Evolutionary conservation across 768 basidiomycete species (phyloP), one percentile per base, ranked within the genome.

Genomic region (Hericium coralloides): DNA sequence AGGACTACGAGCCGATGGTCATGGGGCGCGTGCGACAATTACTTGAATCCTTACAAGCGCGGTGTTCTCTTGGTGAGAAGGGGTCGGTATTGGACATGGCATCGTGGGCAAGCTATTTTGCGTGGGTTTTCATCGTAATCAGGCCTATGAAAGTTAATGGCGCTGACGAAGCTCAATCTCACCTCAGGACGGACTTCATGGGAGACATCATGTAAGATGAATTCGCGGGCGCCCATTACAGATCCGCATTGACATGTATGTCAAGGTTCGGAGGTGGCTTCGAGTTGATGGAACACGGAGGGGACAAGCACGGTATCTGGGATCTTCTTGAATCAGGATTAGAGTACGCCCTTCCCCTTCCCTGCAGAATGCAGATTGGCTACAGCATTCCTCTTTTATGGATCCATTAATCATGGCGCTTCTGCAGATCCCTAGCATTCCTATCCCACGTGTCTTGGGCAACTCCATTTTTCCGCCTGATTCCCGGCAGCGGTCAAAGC

Each of bases 361-460:
- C 31, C 31, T 8, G 31, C 31, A 9, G 31, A 9, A 8, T 6
- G 31, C 31, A 31, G 31, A 31, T 31, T 9, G 31, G 31, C 31
- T 31, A 31, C 31, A 9, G 31, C 31, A 31, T 31, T 31, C 31
- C 31, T 31, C 10, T 9, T 6, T 31, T 8, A 31, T 8, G 31
- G 31, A 31, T 31, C 1, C 7, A 31, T 31, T 31, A 31, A 31
- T 31, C 10, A 31, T 31, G 31, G 31, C 31, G 6, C 31, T 58
- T 22, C 55, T 55, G 8, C 50, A 79, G 76, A 53, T 68, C 70
- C 55, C 73, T 75, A 3, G 67, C 78, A 8, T 67, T 78, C 58
- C 69, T 79, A 68, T 71, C 72, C 15, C 75, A 77, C 48, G 65
- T 79, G 2, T 78, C 79, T 9, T 80, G 79, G 79, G 12, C 26